Evolutionary conservation across 257 asterid species (phyloP).

Genomic region (Solanum neorickii): DNA sequence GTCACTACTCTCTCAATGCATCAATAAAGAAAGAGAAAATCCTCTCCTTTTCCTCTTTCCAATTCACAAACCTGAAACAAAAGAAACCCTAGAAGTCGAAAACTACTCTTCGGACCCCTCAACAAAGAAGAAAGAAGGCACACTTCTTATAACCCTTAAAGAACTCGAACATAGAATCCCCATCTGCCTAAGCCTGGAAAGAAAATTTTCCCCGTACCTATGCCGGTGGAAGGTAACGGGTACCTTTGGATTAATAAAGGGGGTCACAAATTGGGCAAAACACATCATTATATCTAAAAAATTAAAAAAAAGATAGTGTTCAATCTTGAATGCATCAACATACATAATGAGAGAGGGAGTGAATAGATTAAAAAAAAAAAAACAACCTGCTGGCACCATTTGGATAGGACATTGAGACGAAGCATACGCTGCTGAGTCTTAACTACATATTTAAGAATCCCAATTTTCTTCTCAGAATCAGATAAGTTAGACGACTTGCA

Average conservation of each 20-base stretch:
- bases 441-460: slow-evolving; percentile 76
- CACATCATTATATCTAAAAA: neutral
- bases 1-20: neutral
- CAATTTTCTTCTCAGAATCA: slow-evolving; percentile 89
- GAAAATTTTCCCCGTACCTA: neutral
- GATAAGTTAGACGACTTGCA: slow-evolving; percentile 62
- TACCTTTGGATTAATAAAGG: neutral
- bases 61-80: neutral
- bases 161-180: neutral
- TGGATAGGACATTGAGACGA: slow-evolving; percentile 93
- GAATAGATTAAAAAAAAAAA: neutral
- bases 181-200: neutral
- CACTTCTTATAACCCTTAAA: neutral
- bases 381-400: slow-evolving; percentile 97
- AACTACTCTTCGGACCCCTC: neutral
- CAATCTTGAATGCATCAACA: neutral
- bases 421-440: slow-evolving; percentile 98
- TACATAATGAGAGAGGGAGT: neutral
- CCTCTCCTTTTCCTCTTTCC: neutral
- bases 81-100: neutral
- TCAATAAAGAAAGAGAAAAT: neutral
- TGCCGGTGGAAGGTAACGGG: neutral
- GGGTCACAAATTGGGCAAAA: neutral
- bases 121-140: neutral
- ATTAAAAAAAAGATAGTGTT: neutral